phyloP scores from a whole-genome alignment of 495 filamentous ascomycete genomes.

The Aspergillus hancockii region DNA sequence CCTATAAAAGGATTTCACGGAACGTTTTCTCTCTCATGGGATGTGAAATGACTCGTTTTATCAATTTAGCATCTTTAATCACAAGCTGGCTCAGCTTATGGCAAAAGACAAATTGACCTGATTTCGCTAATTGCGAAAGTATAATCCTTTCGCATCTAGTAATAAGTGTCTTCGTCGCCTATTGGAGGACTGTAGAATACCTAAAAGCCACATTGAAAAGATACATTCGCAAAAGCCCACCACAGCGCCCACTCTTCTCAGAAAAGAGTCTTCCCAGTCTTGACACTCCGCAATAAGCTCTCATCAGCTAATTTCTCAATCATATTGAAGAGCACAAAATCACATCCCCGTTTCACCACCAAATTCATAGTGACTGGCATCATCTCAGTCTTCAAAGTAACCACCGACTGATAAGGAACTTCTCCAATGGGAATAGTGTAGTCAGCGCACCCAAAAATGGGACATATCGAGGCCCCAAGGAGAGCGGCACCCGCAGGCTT shows the following conservation, averaged over 20 bases:
- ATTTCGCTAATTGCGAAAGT: too few species aligned
- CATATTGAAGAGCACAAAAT: constrained; percentile 10
- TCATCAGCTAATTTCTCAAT: constrained; percentile 5
- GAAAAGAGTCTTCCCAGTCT: neutral
- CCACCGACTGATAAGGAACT: neutral
- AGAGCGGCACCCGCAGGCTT: neutral
- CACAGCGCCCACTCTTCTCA: too few species aligned
- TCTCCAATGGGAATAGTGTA: constrained; percentile 2
- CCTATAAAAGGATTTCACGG: too few species aligned
- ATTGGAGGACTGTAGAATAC: too few species aligned
- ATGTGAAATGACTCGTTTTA: too few species aligned
- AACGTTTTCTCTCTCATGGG: too few species aligned
- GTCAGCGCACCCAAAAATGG: constrained; percentile 4
- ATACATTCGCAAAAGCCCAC: neutral
- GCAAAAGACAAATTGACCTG: too few species aligned
- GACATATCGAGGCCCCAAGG: neutral
- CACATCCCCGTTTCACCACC: neutral
- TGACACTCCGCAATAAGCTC: neutral
- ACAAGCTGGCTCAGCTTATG: too few species aligned
- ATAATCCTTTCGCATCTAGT: neutral
- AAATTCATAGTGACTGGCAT: constrained; percentile 1
- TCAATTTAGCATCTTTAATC: too few species aligned
- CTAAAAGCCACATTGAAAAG: too few species aligned
- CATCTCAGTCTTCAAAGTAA: constrained; percentile 1
- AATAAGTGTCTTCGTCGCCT: too few species aligned